Conservation (phyloP, 2,329 filamentous ascomycete genomes). For the Ascochyta clinopodiicola region DNA sequence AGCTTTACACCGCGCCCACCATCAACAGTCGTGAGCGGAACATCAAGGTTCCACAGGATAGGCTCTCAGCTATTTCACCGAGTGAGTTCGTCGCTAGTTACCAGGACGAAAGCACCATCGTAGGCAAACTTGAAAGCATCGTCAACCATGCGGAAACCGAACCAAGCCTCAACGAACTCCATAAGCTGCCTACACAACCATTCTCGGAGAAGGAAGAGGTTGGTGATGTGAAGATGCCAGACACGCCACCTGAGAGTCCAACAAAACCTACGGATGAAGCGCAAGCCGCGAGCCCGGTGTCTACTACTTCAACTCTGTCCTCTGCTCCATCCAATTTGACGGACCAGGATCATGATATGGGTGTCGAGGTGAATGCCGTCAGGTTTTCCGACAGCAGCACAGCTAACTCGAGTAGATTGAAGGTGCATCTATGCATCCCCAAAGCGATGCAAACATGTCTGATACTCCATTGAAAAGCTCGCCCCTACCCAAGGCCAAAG, state of each 20-base stretch:
- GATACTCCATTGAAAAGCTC: not conserved
- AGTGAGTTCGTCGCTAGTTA: not conserved
- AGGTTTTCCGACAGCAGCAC: too few species aligned
- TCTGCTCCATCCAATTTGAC: slow-evolving; percentile 1
- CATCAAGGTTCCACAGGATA: not conserved
- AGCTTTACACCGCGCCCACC: not conserved
- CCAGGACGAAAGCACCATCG: slow-evolving; percentile 5
- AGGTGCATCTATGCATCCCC: not conserved
- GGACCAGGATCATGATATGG: not conserved
- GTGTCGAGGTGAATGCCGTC: not conserved
- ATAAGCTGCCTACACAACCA: slow-evolving; percentile 7
- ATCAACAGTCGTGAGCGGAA: not conserved
- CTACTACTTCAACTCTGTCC: slow-evolving; percentile 2
- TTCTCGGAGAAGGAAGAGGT: not conserved
- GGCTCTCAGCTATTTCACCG: slow-evolving; percentile 1
- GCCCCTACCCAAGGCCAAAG: not conserved
- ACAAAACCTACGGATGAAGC: not conserved
- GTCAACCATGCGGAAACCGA: slow-evolving; percentile 10
- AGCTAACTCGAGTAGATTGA: not conserved
- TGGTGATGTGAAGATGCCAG: slow-evolving; percentile 3
- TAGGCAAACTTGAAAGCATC: slow-evolving; percentile 18
- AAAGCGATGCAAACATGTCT: not conserved
- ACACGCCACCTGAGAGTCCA: slow-evolving; percentile 9
- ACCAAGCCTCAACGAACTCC: slow-evolving; percentile 15
- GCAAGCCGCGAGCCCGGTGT: not conserved